Conservation (phyloP, 768 basidiomycete genomes). For the Rhizopogon salebrosus region DNA sequence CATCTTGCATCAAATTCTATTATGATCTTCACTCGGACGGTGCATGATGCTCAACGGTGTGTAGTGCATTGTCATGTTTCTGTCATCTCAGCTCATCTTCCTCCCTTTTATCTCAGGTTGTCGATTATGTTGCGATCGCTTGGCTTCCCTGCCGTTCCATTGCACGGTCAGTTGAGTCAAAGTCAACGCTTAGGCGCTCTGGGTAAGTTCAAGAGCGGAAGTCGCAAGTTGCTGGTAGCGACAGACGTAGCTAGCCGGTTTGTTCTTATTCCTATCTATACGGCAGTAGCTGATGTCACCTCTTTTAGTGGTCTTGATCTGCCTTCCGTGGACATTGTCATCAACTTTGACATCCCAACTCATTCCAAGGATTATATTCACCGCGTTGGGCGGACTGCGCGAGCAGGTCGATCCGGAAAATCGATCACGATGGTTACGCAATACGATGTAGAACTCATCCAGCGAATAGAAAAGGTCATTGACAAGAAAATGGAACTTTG, state of each 20-base stretch:
- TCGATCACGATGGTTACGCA: constrained; percentile 97
- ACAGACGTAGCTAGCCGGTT: constrained; percentile 94
- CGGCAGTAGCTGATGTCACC: neutral
- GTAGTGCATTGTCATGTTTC: constrained; percentile 9
- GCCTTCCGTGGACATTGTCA: constrained; percentile 91
- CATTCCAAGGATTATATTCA: constrained; percentile 99
- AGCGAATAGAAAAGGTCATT: constrained; percentile 89
- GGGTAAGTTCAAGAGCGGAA: constrained; percentile 93
- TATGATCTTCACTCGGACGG: constrained; percentile 95
- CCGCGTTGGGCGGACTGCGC: constrained; percentile 93
- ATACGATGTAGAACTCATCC: constrained; percentile 94
- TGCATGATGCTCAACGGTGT: constrained; percentile 84
- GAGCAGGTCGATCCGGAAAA: constrained; percentile 96
- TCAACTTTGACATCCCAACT: constrained; percentile 97
- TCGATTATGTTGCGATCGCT: constrained; percentile 86
- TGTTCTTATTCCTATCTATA: constrained; percentile 19
- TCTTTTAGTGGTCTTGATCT: constrained; percentile 81
- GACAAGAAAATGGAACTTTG: constrained; percentile 91
- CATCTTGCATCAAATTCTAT: constrained; percentile 87
- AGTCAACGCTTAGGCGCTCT: constrained; percentile 90
- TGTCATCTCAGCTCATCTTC: neutral
- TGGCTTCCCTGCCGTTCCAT: constrained; percentile 91
- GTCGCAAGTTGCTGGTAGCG: constrained; percentile 86
- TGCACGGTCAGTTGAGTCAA: constrained; percentile 94
- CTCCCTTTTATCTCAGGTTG: constrained; percentile 40